Conservation (phyloP, 2,329 filamentous ascomycete species). For the Hypoxylon sp. region DNA sequence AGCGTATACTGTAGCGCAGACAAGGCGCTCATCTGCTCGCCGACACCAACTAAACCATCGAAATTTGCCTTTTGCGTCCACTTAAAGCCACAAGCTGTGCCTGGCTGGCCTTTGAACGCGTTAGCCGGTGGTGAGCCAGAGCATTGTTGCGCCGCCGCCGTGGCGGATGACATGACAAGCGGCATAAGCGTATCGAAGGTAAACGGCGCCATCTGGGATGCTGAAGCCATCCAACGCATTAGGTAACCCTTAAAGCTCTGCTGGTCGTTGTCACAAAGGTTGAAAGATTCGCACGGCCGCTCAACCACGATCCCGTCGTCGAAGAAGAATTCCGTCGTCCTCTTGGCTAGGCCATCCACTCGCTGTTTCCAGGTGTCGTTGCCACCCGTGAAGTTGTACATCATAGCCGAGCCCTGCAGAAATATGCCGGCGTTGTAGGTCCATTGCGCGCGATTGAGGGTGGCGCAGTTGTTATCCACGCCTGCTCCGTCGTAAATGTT, state of each 20-base stretch:
- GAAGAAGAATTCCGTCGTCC: conserved; percentile 67
- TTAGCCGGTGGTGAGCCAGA: conserved; percentile 57
- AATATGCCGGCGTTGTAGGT: conserved; percentile 77
- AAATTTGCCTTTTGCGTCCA: conserved; percentile 68
- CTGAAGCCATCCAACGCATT: conserved; percentile 72
- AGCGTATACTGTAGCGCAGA: conserved; percentile 73
- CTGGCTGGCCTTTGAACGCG: conserved; percentile 64
- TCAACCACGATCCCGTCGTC: conserved; percentile 71
- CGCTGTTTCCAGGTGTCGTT: conserved; percentile 67
- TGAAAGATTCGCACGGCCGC: conserved; percentile 71
- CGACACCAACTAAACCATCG: conserved; percentile 73
- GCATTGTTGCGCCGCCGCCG: conserved; percentile 66
- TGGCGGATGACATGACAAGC: conserved; percentile 64
- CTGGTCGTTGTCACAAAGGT: conserved; percentile 77
- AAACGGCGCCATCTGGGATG: conserved; percentile 67
- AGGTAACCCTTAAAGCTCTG: conserved; percentile 82
- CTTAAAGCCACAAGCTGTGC: conserved; percentile 75
- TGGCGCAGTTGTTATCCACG: conserved; percentile 60
- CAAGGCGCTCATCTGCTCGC: conserved; percentile 77
- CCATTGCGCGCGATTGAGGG: conserved; percentile 72
- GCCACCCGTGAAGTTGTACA: conserved; percentile 71
- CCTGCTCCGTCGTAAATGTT: conserved; percentile 70
- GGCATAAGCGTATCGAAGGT: conserved; percentile 63
- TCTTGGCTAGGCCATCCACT: conserved; percentile 68
- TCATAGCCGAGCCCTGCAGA: conserved; percentile 70